Base-by-base conservation (phyloP, 139 green algal species). In the Micromonas commoda region DNA sequence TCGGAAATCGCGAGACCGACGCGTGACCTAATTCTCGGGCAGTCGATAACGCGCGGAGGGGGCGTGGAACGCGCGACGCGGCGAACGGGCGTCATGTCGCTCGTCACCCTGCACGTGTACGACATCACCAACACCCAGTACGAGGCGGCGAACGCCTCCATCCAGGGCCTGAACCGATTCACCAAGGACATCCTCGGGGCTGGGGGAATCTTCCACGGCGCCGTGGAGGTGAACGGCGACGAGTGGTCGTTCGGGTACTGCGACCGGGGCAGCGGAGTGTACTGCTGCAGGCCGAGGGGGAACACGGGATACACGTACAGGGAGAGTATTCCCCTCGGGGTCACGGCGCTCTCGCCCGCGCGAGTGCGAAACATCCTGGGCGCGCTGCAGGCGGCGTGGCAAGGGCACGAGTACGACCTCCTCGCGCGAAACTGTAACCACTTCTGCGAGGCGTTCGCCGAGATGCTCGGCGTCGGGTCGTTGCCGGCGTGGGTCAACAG, bases 211-310 rank as follows among this genome's bases (percentile, higher is more conserved):
- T 93, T 93, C 68, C 89, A 93, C 68, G 87, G 88, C 34, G 88
- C 67, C 16, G 76, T 92, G 1, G 84, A 89, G 54, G 82, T 88
- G 1, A 81, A 87, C 37, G 83, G 83, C 0, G 60, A 87, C 2
- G 89, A 93, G 77, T 93, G 85, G 81, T 90, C 84, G 29, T 93
- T 89, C 80, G 89, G 89, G 0, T 93, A 82, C 61, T 90, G 86
- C 73, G 87, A 92, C 23, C n/a, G 23, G 1, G 89, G 89, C n/a
- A 86, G 81, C 1, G 90, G 90, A 3, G 88, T 88, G 51, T 94
- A 92, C 85, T 34, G 52, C 31, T 84, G 80, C 37, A 39, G 78
- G 37, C 87, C 87, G 19, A 82, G 77, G 69, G 5, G 19, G 1
- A 92, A 92, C 81, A 78, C 81, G 32, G 84, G 84, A 84, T 93